Evolutionary conservation across 257 asterid genomes (phyloP).

Genomic region (Salvia hispanica): DNA sequence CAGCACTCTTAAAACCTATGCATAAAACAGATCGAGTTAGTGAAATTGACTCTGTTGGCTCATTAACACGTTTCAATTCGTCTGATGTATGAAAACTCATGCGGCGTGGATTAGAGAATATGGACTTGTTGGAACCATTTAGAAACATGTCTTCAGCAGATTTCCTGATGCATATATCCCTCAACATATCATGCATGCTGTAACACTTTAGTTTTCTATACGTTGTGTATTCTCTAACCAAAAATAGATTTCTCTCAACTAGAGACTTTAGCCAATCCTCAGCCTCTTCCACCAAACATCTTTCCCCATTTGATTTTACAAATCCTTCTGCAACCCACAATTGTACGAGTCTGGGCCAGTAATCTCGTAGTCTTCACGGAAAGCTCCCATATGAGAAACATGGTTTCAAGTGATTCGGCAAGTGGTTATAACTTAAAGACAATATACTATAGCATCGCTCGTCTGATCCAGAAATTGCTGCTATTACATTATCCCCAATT

Average conservation of each 20-base stretch:
- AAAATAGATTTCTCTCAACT: constrained; percentile 18
- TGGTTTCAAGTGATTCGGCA: constrained; percentile 22
- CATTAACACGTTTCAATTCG: too few relatives aligned
- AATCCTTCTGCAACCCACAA: constrained; percentile 34
- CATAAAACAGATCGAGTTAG: too few relatives aligned
- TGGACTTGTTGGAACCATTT: too few relatives aligned
- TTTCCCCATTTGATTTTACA: neutral
- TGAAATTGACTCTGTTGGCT: too few relatives aligned
- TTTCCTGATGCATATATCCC: too few relatives aligned
- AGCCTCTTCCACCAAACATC: too few relatives aligned
- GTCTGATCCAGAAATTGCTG: neutral
- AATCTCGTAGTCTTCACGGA: too few relatives aligned
- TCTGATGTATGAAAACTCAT: too few relatives aligned
- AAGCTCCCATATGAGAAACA: too few relatives aligned
- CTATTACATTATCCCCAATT: neutral
- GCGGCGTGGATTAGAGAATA: too few relatives aligned
- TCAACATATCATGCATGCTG: constrained; percentile 30
- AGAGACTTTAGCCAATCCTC: constrained; percentile 1
- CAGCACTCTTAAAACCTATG: too few relatives aligned
- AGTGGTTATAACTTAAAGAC: constrained; percentile 12
- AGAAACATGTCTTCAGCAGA: too few relatives aligned
- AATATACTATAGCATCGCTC: neutral
- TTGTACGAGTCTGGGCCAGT: neutral
- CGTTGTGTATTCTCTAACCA: neutral
- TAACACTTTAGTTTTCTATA: constrained; percentile 6